Base-by-base conservation (phyloP, 208 protist species). In the Vickermania spadyakhi region DNA sequence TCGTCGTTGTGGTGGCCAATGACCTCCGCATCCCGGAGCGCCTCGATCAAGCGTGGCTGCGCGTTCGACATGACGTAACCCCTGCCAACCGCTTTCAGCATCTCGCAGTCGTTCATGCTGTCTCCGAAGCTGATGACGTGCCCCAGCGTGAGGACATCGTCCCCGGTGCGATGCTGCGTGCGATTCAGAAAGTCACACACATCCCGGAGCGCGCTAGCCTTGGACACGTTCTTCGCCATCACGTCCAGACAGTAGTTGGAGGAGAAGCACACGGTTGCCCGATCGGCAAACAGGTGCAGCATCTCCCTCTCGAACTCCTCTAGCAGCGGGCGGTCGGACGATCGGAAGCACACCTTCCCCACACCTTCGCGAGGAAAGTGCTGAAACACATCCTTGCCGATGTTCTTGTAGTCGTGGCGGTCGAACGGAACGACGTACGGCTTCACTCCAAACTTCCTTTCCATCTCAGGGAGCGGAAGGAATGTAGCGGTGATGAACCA, bases 271-370 rank as follows among this genome's bases (percentile, higher is more conserved):
- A 84, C 64, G 13, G 67, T 72, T 13, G 83, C 69, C 27, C 70
- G 63, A 26, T 77, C 64, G 25, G 63, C 69, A 60, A 82, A 81
- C 4, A 68, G 68, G 26, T 50, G 57, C 31, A 36, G 25, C 21
- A 87, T 73, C 55, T 73, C 56, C 50, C 62, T 55, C 42, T 91
- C 79, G 30, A 79, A 72, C 14, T 52, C 25, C 27, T 62, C 61
- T 13, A 91, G 67, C 2, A 79, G 63, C 25, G 42, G 54, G 27
- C 36, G 42, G 60, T 84, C 68, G 1, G 55, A 41, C 57, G 71
- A 81, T 18, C 77, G 74, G 56, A 91, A 85, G 58, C 72, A 84
- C 22, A 91, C 56, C 70, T 91, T 91, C 21, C 75, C 81, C 0
- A 91, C 73, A 31, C 52, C 77, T 21, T 76, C 70, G 3, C 70